Percentiles rank a stretch among this genome's conserved stretches.
Evolutionary conservation across 192 early-diverging fungal species (phyloP).

Genomic region (Polychytrium aggregatum): DNA sequence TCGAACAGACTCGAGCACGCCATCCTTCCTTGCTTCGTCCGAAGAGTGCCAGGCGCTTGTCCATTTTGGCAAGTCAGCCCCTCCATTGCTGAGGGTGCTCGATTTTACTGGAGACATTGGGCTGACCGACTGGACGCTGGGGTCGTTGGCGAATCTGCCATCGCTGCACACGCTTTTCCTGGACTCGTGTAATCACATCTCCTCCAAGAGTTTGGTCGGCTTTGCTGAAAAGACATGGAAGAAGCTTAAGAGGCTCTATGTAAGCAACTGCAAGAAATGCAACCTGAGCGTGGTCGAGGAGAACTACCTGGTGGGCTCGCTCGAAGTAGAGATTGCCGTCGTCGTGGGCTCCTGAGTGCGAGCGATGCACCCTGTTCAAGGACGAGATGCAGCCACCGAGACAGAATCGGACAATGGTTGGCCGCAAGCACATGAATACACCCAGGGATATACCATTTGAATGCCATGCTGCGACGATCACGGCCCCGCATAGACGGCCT

Average conservation of each 20-base stretch:
- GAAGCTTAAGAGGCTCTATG: constrained; percentile 26
- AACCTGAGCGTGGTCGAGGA: constrained; percentile 8
- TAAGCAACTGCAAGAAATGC: constrained; percentile 23
- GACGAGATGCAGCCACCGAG: too few species aligned
- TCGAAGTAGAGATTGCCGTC: constrained; percentile 28
- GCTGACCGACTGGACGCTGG: constrained; percentile 21
- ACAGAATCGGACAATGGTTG: too few species aligned
- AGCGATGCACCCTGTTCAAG: too few species aligned
- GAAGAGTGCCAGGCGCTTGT: constrained; percentile 20
- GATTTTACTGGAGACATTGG: constrained; percentile 31
- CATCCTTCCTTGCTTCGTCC: constrained; percentile 21
- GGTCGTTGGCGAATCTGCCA: constrained; percentile 11
- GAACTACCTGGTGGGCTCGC: constrained; percentile 14
- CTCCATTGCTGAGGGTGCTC: constrained; percentile 15
- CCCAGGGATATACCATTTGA: too few species aligned
- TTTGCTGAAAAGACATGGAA: constrained; percentile 22
- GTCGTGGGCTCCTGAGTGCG: too few species aligned
- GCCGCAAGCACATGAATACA: too few species aligned
- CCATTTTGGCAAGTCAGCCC: constrained; percentile 2
- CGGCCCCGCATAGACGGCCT: too few species aligned
- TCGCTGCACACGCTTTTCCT: constrained; percentile 29
- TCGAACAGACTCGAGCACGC: background rate
- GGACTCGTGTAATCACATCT: constrained; percentile 20
- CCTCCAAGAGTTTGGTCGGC: constrained; percentile 12
- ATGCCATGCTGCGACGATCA: too few species aligned